These are phyloP conservation scores for Sporothrix humicola DNA, from an alignment of 2,329 filamentous ascomycete genomes.

Conservation along the genomic window DNA sequence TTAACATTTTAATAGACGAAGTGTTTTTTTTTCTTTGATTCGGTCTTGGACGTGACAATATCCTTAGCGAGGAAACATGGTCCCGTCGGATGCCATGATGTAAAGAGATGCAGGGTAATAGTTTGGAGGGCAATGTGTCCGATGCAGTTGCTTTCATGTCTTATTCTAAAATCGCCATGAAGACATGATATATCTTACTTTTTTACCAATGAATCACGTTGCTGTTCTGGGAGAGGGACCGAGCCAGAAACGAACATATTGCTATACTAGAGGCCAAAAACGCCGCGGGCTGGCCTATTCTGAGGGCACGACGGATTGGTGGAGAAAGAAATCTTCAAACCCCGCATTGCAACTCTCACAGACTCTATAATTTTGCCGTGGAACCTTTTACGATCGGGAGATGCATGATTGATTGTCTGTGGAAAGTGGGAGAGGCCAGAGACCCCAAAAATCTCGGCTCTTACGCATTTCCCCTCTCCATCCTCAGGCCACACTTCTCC, in stretches of 20 bases:
- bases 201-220: not conserved
- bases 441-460: too few species aligned
- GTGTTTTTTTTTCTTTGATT: not conserved
- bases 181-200: not conserved
- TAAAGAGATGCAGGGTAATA: not conserved
- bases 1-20: too few species aligned
- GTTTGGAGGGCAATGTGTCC: not conserved
- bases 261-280: not conserved
- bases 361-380: not conserved
- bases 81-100: not conserved
- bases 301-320: not conserved
- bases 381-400: not conserved
- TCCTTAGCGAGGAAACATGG: not conserved
- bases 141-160: not conserved
- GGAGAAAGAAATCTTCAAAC: not conserved
- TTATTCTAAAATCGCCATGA: not conserved
- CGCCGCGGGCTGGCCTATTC: not conserved
- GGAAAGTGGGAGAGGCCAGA: too few species aligned
- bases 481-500: too few species aligned
- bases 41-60: not conserved
- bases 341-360: not conserved
- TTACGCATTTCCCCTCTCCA: too few species aligned
- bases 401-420: not conserved
- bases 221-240: not conserved
- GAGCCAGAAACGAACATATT: not conserved